phyloP scores from a whole-genome alignment of 176 grass and related monocot species.

The Phoenix roebelenii region DNA sequence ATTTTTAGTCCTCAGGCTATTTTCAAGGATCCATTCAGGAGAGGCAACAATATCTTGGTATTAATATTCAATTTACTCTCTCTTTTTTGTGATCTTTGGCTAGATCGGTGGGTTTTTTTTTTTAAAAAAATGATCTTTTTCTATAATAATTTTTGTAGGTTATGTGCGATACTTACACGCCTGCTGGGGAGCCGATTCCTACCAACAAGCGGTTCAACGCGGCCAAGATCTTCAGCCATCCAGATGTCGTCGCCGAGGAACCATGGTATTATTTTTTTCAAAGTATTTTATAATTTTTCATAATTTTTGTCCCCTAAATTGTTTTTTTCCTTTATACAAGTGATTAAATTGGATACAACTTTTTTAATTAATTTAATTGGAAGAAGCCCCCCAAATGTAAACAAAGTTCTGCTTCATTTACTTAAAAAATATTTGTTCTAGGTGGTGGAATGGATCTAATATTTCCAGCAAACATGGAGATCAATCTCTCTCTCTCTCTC shows the following conservation, averaged over 20 bases:
- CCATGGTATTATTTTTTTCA: neutral
- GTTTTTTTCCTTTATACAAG: no score
- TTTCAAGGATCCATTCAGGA: conserved; percentile 23
- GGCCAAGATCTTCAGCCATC: conserved; percentile 16
- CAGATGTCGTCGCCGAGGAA: conserved; percentile 4
- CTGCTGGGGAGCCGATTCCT: conserved; percentile 16
- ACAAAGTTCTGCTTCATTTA: no score
- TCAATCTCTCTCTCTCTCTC: no score
- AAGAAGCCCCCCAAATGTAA: no score
- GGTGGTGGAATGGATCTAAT: no score
- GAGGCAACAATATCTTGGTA: conserved; percentile 18
- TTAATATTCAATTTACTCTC: neutral
- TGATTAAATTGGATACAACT: no score
- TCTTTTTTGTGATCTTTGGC: neutral
- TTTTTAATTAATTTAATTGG: no score
- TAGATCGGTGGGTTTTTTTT: neutral
- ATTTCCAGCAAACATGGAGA: no score
- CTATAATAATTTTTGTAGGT: conserved; percentile 5
- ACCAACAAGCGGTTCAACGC: conserved; percentile 15
- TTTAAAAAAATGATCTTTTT: neutral
- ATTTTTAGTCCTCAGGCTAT: conserved; percentile 12
- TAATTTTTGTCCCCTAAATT: no score
- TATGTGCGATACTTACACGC: conserved; percentile 13
- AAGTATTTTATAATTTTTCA: no score
- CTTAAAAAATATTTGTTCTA: no score